Conservation (phyloP, 495 filamentous ascomycete species). For the Margaritispora aquatica region DNA sequence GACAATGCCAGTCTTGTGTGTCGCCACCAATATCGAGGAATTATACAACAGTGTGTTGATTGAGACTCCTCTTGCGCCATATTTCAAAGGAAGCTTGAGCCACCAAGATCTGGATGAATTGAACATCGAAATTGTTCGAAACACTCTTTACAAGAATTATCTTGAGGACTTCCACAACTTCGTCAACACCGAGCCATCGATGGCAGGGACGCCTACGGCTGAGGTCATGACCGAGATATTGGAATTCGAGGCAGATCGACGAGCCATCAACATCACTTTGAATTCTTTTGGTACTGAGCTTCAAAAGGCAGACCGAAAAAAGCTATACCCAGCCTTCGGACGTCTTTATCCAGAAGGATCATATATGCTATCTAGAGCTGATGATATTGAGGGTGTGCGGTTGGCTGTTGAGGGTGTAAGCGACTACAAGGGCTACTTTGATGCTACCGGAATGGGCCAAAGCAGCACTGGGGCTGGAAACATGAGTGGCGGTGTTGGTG, state of each 20-base stretch:
- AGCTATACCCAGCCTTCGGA: slow-evolving; percentile 91
- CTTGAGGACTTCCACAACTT: slow-evolving; percentile 95
- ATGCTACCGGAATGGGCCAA: slow-evolving; percentile 79
- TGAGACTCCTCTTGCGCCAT: slow-evolving; percentile 90
- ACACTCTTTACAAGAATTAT: slow-evolving; percentile 99
- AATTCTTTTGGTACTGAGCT: slow-evolving; percentile 99
- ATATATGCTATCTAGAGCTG: slow-evolving; percentile 88
- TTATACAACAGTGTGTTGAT: slow-evolving; percentile 96
- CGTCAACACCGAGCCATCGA: slow-evolving; percentile 76
- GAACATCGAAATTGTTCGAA: slow-evolving; percentile 98
- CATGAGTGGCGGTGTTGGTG: slow-evolving; percentile 69
- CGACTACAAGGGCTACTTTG: slow-evolving; percentile 94
- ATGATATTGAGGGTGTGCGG: slow-evolving; percentile 89
- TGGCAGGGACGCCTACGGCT: slow-evolving; percentile 80
- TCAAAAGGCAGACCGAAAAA: slow-evolving; percentile 86
- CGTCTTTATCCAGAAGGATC: slow-evolving; percentile 89
- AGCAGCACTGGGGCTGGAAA: slow-evolving; percentile 68
- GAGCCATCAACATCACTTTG: slow-evolving; percentile 98
- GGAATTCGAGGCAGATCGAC: slow-evolving; percentile 91
- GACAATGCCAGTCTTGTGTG: slow-evolving; percentile 95
- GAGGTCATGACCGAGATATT: slow-evolving; percentile 94
- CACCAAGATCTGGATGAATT: slow-evolving; percentile 97
- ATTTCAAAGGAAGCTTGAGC: slow-evolving; percentile 92
- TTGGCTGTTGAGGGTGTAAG: slow-evolving; percentile 84
- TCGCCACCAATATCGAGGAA: slow-evolving; percentile 96